Evolutionary conservation across 1,284 basidiomycete genomes (phyloP).

Genomic region (Boletus semigastroideus): DNA sequence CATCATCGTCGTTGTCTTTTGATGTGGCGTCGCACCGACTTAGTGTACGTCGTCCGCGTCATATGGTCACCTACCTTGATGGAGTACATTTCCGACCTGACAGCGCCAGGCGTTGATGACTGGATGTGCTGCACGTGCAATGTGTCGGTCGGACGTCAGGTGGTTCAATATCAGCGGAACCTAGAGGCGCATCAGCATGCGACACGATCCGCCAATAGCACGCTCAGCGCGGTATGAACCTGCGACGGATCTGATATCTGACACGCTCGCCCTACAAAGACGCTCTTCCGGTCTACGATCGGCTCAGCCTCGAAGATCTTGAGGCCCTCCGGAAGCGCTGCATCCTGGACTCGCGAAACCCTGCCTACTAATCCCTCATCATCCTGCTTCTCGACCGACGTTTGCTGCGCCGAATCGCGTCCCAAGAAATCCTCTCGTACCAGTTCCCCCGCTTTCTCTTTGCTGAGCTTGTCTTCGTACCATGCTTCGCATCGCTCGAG

Average conservation of each 20-base stretch:
- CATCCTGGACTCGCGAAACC: conserved; percentile 8
- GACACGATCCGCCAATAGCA: background rate
- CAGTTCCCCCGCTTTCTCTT: conserved; percentile 56
- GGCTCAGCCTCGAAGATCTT: conserved; percentile 70
- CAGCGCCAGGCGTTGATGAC: conserved; percentile 89
- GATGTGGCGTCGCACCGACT: background rate
- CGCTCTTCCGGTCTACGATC: conserved; percentile 80
- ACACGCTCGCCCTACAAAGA: conserved; percentile 83
- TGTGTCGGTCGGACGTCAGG: conserved; percentile 70
- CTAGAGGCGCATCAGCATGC: conserved; percentile 37
- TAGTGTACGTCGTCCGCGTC: background rate
- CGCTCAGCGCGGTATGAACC: conserved; percentile 38
- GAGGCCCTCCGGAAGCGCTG: conserved; percentile 57
- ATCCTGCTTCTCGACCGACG: conserved; percentile 1
- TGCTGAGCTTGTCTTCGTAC: conserved; percentile 66
- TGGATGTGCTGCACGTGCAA: conserved; percentile 82
- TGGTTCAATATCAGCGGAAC: conserved; percentile 72
- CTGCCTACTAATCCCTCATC: background rate
- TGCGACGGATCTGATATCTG: conserved; percentile 75
- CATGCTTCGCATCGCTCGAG: conserved; percentile 65
- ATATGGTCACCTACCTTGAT: conserved; percentile 58
- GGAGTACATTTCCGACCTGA: conserved; percentile 60
- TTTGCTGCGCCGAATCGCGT: conserved; percentile 17
- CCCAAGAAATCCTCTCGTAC: conserved; percentile 55
- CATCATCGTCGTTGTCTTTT: conserved; percentile 90